Evolutionary conservation across 1,284 basidiomycete species (phyloP).

Genomic region (Wolfiporia cocos): DNA sequence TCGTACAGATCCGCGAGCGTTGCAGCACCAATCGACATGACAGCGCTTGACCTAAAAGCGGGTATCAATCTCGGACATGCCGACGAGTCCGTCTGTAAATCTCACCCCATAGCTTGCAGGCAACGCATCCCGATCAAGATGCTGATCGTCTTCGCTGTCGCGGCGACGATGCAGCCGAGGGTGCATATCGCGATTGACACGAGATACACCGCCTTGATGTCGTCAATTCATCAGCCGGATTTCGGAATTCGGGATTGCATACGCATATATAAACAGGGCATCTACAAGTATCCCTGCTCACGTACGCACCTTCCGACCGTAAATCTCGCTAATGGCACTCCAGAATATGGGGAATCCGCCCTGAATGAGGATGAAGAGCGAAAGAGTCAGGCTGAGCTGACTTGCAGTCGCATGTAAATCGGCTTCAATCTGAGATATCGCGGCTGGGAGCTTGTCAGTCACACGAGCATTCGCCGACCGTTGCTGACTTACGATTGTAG

Average conservation of each 20-base stretch:
- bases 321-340: conserved; percentile 72
- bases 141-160: conserved; percentile 58
- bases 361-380: conserved; percentile 78
- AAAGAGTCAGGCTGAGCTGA: conserved; percentile 70
- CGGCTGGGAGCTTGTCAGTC: conserved; percentile 34
- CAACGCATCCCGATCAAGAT: conserved; percentile 71
- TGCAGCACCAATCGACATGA: conserved; percentile 75
- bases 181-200: conserved; percentile 55
- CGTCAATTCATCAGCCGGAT: background rate
- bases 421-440: conserved; percentile 59
- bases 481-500: conserved; percentile 49
- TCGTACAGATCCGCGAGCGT: conserved; percentile 83
- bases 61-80: background rate
- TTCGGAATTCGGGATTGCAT: conserved; percentile 1
- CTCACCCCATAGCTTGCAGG: conserved; percentile 59
- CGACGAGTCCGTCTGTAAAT: background rate
- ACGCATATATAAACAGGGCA: too few relatives aligned
- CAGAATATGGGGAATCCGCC: conserved; percentile 66
- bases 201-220: conserved; percentile 58
- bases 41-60: conserved; percentile 58
- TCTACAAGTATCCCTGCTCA: background rate
- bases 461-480: background rate
- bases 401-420: conserved; percentile 61
- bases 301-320: conserved; percentile 71
- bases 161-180: conserved; percentile 60